Conservation (phyloP, 2,329 filamentous ascomycete genomes). For the Monilinia aucupariae region DNA sequence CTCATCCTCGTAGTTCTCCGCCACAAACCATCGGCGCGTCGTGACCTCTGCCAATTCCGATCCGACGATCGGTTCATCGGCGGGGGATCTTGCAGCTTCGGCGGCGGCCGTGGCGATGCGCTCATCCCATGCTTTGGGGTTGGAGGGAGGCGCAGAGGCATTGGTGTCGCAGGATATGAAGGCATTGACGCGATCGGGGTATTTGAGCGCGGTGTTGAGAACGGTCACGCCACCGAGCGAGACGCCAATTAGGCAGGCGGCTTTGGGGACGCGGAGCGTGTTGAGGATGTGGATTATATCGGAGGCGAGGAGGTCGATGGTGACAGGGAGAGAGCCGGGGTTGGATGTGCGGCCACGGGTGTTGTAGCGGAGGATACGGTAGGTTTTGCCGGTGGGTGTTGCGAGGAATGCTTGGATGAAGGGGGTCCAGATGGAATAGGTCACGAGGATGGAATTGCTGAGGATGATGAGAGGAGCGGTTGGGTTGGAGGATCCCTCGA, state of each 20-base stretch:
- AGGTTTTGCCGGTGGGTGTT: slow-evolving; percentile 37
- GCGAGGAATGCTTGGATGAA: slow-evolving; percentile 46
- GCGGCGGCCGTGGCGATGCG: slow-evolving; percentile 63
- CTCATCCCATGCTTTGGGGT: slow-evolving; percentile 74
- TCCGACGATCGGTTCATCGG: slow-evolving; percentile 50
- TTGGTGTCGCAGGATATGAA: slow-evolving; percentile 80
- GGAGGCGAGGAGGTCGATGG: slow-evolving; percentile 54
- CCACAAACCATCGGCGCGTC: slow-evolving; percentile 69
- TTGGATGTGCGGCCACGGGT: slow-evolving; percentile 51
- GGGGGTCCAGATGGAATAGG: slow-evolving; percentile 74
- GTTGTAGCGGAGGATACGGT: slow-evolving; percentile 73
- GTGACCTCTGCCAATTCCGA: slow-evolving; percentile 63
- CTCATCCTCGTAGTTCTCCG: slow-evolving; percentile 50
- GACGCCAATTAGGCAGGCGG: slow-evolving; percentile 67
- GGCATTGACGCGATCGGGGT: slow-evolving; percentile 52
- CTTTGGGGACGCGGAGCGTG: slow-evolving; percentile 61
- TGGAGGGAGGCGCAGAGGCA: slow-evolving; percentile 62
- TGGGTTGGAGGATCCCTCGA: slow-evolving; percentile 65
- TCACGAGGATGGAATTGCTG: slow-evolving; percentile 74
- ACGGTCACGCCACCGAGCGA: slow-evolving; percentile 76
- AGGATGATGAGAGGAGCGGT: slow-evolving; percentile 69
- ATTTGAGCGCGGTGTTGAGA: slow-evolving; percentile 63
- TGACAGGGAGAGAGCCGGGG: slow-evolving; percentile 26
- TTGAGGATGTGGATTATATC: slow-evolving; percentile 64
- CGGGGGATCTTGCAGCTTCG: slow-evolving; percentile 38